Evolutionary conservation across 2,329 filamentous ascomycete species (phyloP).

Genomic region (Talaromyces albobiverticillius): DNA sequence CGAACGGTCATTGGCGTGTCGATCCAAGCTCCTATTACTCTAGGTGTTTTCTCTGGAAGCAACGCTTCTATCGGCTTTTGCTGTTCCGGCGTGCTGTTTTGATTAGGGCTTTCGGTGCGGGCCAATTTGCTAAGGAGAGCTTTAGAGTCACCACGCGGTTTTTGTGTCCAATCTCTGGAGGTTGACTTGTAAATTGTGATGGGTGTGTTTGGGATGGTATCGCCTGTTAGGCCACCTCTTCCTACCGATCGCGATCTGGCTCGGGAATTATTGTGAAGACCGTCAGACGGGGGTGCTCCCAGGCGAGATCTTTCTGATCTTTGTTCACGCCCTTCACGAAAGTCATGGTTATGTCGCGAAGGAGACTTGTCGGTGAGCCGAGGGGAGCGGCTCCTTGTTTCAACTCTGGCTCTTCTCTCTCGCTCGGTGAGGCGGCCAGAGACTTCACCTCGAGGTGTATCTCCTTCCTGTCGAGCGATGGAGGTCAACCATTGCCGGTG

Average conservation of each 20-base stretch:
- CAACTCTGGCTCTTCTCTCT: conserved; percentile 10
- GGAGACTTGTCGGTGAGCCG: conserved; percentile 3
- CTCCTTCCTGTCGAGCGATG: conserved; percentile 23
- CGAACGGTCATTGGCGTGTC: conserved; percentile 46
- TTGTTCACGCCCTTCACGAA: not conserved
- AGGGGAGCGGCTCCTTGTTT: conserved; percentile 11
- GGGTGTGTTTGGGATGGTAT: conserved; percentile 37
- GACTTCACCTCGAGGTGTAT: conserved; percentile 17
- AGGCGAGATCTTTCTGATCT: conserved; percentile 2
- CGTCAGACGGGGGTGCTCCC: conserved; percentile 16
- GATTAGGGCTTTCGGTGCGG: conserved; percentile 34
- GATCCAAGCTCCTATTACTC: conserved; percentile 46
- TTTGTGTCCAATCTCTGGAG: conserved; percentile 27
- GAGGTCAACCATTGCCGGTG: conserved; percentile 36
- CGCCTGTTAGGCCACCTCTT: conserved; percentile 17
- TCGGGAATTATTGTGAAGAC: conserved; percentile 13
- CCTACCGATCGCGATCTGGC: conserved; percentile 8
- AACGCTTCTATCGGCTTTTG: conserved; percentile 28
- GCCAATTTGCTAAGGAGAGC: conserved; percentile 43
- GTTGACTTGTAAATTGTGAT: conserved; percentile 34
- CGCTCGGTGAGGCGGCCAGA: conserved; percentile 14
- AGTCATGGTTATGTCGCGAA: not conserved
- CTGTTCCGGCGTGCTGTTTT: conserved; percentile 33
- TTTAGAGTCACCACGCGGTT: conserved; percentile 35
- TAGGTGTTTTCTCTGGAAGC: conserved; percentile 43